Evolutionary conservation across 2,329 filamentous ascomycete species (phyloP).

Genomic region (Lizonia empirigonia): DNA sequence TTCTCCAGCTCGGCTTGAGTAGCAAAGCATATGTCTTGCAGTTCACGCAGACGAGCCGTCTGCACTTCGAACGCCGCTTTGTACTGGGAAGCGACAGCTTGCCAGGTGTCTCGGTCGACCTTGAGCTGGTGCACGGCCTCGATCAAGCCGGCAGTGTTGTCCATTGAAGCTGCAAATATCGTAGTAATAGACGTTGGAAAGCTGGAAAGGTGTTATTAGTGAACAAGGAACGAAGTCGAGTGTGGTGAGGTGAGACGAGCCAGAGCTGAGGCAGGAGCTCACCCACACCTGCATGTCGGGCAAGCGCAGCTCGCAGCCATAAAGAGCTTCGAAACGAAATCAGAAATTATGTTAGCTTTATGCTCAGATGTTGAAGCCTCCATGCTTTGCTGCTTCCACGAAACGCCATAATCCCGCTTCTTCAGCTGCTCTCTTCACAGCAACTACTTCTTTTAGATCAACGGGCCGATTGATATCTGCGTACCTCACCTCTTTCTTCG

Average conservation of each 20-base stretch:
- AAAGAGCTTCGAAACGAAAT: no score
- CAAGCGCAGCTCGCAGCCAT: background rate
- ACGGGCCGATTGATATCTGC: constrained; percentile 78
- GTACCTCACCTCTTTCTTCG: constrained; percentile 64
- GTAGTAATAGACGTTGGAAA: constrained; percentile 29
- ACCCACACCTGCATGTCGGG: background rate
- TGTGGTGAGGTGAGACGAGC: constrained; percentile 3
- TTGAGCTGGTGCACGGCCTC: constrained; percentile 31
- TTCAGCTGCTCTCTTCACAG: constrained; percentile 70
- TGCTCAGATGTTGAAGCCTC: constrained; percentile 58
- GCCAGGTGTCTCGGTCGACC: constrained; percentile 38
- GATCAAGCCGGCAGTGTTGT: constrained; percentile 19
- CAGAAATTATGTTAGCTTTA: no score
- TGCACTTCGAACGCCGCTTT: constrained; percentile 37
- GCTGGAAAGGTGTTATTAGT: background rate
- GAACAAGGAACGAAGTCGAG: background rate
- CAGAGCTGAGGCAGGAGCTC: background rate
- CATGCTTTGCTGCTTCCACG: constrained; percentile 66
- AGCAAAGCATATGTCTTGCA: constrained; percentile 38
- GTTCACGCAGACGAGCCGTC: constrained; percentile 27
- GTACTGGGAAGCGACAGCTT: constrained; percentile 35
- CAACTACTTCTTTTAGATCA: constrained; percentile 66
- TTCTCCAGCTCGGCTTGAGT: constrained; percentile 44
- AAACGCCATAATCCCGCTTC: constrained; percentile 79
- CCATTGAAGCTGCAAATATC: constrained; percentile 11